phyloP scores from a whole-genome alignment of 257 asterid species.

The Fraxinus quadrangulata region DNA sequence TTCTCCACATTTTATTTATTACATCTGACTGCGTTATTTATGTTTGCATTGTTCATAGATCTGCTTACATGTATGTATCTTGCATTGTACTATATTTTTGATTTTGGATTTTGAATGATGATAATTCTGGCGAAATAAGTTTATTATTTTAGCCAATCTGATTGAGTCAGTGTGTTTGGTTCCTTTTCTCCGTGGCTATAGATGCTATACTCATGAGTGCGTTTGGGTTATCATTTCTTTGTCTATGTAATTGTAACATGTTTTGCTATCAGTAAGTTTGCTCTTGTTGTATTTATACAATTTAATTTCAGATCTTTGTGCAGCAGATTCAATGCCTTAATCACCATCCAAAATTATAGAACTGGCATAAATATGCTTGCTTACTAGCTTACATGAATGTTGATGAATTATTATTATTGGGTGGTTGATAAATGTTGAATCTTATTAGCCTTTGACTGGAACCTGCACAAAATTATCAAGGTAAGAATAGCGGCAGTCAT shows the following conservation, averaged over 20 bases:
- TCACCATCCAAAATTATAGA: neutral
- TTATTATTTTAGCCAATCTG: neutral
- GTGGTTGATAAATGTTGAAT: too few species aligned
- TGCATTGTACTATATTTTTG: neutral
- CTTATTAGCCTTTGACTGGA: neutral
- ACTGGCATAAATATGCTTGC: neutral
- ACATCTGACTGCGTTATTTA: conserved; percentile 9
- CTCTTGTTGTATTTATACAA: too few species aligned
- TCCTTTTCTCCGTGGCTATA: neutral
- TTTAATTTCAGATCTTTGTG: neutral
- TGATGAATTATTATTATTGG: too few species aligned
- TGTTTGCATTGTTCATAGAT: conserved; percentile 10
- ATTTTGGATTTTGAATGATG: neutral
- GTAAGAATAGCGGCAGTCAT: neutral
- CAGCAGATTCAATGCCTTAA: neutral
- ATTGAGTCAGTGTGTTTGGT: neutral
- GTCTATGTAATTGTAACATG: neutral
- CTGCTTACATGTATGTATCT: neutral
- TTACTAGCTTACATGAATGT: too few species aligned
- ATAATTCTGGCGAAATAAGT: neutral
- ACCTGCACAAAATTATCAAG: neutral
- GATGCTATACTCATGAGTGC: neutral
- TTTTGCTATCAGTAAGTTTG: neutral
- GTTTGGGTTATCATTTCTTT: neutral
- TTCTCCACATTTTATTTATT: neutral